These are phyloP conservation scores for Globisporangium cederbergense DNA, from an alignment of 352 stramenopile species.

Conservation along the genomic window DNA sequence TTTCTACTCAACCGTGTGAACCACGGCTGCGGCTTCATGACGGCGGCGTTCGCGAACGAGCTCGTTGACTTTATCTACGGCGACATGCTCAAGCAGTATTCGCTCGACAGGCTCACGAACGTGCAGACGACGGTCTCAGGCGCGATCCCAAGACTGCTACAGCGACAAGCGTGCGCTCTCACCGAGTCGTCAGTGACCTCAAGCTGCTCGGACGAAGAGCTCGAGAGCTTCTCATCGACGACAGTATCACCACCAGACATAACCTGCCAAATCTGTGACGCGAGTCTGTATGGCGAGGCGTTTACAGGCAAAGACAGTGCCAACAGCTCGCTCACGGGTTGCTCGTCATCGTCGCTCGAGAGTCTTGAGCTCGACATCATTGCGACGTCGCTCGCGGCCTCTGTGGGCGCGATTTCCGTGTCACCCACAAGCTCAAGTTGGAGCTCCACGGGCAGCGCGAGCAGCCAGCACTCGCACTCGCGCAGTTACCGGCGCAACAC, in stretches of 20 bases:
- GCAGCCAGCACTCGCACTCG: conserved; percentile 13
- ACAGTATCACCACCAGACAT: conserved; percentile 15
- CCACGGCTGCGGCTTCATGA: conserved; percentile 46
- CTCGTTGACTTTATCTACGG: conserved; percentile 66
- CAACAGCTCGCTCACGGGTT: conserved; percentile 12
- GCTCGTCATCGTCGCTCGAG: conserved; percentile 15
- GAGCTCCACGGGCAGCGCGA: conserved; percentile 10
- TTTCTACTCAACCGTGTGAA: conserved; percentile 63
- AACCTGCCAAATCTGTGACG: conserved; percentile 40
- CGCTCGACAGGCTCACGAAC: conserved; percentile 23
- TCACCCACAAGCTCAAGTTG: conserved; percentile 11
- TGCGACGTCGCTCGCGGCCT: conserved; percentile 5
- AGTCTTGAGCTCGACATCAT: conserved; percentile 15
- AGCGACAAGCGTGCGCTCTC: conserved; percentile 9
- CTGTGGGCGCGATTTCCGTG: background rate
- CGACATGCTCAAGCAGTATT: conserved; percentile 46
- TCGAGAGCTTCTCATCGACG: conserved; percentile 24
- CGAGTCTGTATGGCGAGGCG: conserved; percentile 41
- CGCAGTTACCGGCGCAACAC: conserved; percentile 18
- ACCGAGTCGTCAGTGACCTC: conserved; percentile 17
- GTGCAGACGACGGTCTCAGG: conserved; percentile 12
- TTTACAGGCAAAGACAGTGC: conserved; percentile 23
- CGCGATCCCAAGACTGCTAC: background rate
- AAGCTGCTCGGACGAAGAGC: conserved; percentile 28
- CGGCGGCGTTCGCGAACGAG: conserved; percentile 27